Conservation (phyloP, 2,329 filamentous ascomycete genomes). For the Colletotrichum siamense region DNA sequence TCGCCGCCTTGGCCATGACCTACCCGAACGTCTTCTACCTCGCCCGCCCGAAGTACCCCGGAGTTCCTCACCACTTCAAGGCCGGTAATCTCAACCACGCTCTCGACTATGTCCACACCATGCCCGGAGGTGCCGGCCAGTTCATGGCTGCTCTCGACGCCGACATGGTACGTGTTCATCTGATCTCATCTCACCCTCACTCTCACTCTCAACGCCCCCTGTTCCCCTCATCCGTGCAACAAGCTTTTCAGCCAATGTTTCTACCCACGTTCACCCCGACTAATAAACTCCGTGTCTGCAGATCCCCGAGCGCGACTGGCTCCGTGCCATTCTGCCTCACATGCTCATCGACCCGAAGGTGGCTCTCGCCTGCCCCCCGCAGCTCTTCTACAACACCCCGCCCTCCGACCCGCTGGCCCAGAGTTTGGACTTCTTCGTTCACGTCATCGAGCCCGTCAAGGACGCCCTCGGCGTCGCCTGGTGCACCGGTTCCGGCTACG, state of each 20-base stretch:
- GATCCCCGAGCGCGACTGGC: conserved; percentile 67
- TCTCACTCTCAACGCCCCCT: neutral
- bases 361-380: conserved; percentile 64
- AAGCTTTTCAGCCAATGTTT: neutral
- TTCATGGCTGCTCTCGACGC: conserved; percentile 70
- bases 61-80: conserved; percentile 63
- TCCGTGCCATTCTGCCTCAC: conserved; percentile 65
- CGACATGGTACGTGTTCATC: conserved; percentile 57
- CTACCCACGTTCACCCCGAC: neutral
- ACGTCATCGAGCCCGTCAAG: conserved; percentile 56
- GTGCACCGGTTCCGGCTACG: conserved; percentile 69
- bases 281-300: conserved; percentile 22
- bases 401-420: conserved; percentile 62
- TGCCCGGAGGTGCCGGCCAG: conserved; percentile 60
- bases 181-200: neutral
- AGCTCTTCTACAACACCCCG: conserved; percentile 69
- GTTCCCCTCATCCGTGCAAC: neutral
- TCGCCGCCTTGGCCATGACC: conserved; percentile 40
- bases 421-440: conserved; percentile 63
- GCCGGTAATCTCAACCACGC: conserved; percentile 70
- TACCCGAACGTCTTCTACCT: conserved; percentile 59
- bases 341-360: conserved; percentile 61
- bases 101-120: conserved; percentile 51
- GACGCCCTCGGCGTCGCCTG: conserved; percentile 61
- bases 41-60: conserved; percentile 53